Conservation (phyloP, 1,284 basidiomycete species). For the Irpex rosettiformis region DNA sequence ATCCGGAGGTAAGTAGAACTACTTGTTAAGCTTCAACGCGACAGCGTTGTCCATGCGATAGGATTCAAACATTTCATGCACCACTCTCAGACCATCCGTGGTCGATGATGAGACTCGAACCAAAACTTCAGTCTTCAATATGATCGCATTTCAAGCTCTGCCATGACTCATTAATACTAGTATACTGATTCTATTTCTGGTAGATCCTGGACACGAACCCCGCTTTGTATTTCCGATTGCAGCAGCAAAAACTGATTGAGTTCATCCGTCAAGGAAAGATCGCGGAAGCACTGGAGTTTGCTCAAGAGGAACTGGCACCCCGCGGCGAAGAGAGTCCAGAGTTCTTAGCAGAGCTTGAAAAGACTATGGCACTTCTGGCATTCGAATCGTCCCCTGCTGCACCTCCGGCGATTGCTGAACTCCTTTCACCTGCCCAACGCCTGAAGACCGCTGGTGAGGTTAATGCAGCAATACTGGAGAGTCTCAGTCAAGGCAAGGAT, state of each 20-base stretch:
- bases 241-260: slow-evolving; percentile 95
- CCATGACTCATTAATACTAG: slow-evolving; percentile 14
- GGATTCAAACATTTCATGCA: slow-evolving; percentile 97
- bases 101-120: slow-evolving; percentile 73
- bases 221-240: slow-evolving; percentile 86
- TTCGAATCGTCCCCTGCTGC: slow-evolving; percentile 71
- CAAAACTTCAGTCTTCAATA: slow-evolving; percentile 94
- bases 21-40: too few relatives aligned
- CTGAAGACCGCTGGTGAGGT: slow-evolving; percentile 92
- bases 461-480: slow-evolving; percentile 92
- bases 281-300: slow-evolving; percentile 83
- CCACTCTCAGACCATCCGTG: slow-evolving; percentile 86
- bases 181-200: slow-evolving; percentile 13
- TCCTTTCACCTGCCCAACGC: slow-evolving; percentile 84
- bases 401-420: slow-evolving; percentile 68
- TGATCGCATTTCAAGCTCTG: slow-evolving; percentile 42
- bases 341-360: slow-evolving; percentile 88
- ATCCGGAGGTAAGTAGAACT: slow-evolving; percentile 83
- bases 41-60: slow-evolving; percentile 30
- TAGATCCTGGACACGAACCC: slow-evolving; percentile 96
- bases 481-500: slow-evolving; percentile 87
- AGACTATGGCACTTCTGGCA: slow-evolving; percentile 93
- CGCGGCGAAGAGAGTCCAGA: slow-evolving; percentile 94
- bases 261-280: slow-evolving; percentile 83
- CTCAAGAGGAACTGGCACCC: slow-evolving; percentile 90